Evolutionary conservation across 345 rosid genomes (phyloP).

Genomic region (Capsella bursapastoris): DNA sequence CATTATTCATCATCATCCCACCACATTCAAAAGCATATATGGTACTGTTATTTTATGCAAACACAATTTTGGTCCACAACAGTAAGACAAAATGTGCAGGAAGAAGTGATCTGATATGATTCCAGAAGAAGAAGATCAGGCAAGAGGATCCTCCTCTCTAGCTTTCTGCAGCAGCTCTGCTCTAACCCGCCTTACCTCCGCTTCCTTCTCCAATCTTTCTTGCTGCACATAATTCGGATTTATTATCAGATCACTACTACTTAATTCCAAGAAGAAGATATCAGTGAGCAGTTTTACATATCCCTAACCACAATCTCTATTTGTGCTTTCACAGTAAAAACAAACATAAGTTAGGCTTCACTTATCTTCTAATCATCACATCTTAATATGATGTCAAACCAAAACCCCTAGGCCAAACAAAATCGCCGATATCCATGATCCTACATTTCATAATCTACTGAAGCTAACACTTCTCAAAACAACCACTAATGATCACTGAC

Average conservation of each 20-base stretch:
- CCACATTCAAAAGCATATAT: constrained; percentile 32
- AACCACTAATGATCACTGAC: not conserved
- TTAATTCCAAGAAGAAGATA: not conserved
- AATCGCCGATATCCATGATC: not conserved
- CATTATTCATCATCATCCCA: constrained; percentile 43
- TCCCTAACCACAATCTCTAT: not conserved
- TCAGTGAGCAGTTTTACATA: not conserved
- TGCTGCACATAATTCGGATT: constrained; percentile 40
- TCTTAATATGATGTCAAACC: not conserved
- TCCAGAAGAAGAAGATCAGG: constrained; percentile 36
- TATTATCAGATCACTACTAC: not conserved
- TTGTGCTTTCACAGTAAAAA: not conserved
- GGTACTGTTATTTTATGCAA: constrained; percentile 30
- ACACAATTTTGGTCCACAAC: constrained; percentile 13
- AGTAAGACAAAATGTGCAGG: constrained; percentile 5
- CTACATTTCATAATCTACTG: not conserved
- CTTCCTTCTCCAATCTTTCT: constrained; percentile 68
- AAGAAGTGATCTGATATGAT: constrained; percentile 30
- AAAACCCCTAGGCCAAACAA: not conserved
- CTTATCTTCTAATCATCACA: not conserved
- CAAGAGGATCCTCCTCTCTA: constrained; percentile 54
- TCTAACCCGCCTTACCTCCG: constrained; percentile 60
- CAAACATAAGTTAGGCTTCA: constrained; percentile 5
- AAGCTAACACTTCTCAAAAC: not conserved
- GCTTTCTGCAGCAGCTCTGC: constrained; percentile 58